A percentile compares a stretch with the other conserved stretches of the same genome.
Evolutionary conservation across 2,329 filamentous ascomycete genomes (phyloP).

Genomic region (Pestalotiopsis sp.): DNA sequence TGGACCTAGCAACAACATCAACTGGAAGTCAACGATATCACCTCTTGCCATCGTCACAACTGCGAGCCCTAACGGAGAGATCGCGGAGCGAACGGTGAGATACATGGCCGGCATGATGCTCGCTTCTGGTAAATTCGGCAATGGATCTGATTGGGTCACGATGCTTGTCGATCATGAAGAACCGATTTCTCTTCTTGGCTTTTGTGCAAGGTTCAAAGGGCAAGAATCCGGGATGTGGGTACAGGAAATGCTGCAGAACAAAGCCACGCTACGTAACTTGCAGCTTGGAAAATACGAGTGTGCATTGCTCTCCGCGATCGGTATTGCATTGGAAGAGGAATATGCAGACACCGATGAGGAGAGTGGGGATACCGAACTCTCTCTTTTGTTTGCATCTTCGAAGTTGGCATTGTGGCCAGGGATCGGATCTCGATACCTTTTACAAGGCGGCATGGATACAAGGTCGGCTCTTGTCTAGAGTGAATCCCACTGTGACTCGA

Average conservation of each 20-base stretch:
- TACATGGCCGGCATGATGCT: background rate
- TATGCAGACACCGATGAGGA: too few relatives aligned
- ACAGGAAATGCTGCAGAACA: background rate
- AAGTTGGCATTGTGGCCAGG: too few relatives aligned
- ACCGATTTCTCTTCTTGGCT: background rate
- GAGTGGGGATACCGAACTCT: too few relatives aligned
- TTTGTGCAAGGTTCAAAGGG: background rate
- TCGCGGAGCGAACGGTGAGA: background rate
- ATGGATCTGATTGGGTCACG: background rate
- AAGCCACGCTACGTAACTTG: background rate
- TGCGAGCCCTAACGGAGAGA: background rate
- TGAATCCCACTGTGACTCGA: too few relatives aligned
- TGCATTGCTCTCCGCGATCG: background rate
- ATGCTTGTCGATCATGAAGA: too few relatives aligned
- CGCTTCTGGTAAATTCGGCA: background rate
- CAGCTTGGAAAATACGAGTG: too few relatives aligned
- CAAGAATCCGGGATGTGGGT: background rate
- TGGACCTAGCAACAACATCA: background rate
- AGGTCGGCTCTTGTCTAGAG: too few relatives aligned
- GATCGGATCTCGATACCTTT: too few relatives aligned
- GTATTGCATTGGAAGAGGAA: background rate
- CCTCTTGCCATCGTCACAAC: background rate
- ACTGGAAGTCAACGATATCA: fast-evolving
- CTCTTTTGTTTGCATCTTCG: background rate
- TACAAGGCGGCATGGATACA: too few relatives aligned